These are phyloP conservation scores for Candida hungchunana DNA, from an alignment of 805 yeast genomes.

Conservation along the genomic window DNA sequence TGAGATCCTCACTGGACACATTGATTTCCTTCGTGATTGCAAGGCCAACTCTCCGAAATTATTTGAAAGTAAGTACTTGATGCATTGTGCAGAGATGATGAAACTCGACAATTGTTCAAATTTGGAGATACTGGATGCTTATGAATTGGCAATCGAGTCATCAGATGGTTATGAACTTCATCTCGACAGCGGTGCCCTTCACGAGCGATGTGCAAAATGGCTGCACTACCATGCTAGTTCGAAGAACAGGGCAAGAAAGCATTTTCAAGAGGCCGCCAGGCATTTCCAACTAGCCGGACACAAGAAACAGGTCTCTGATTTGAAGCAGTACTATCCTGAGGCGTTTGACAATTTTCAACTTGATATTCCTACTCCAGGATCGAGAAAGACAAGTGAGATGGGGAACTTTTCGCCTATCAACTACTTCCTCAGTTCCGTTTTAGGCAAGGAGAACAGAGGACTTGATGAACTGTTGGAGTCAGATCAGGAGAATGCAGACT, in stretches of 20 bases:
- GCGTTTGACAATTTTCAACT: slow-evolving; percentile 21
- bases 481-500: slow-evolving; percentile 13
- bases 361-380: slow-evolving; percentile 24
- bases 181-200: slow-evolving; percentile 37
- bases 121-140: slow-evolving; percentile 39
- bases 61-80: slow-evolving; percentile 35
- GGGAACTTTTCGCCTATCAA: slow-evolving; percentile 23
- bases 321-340: slow-evolving; percentile 30
- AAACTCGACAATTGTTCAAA: slow-evolving; percentile 26
- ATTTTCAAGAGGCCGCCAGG: slow-evolving; percentile 35
- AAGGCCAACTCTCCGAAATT: slow-evolving; percentile 32
- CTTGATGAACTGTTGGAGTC: slow-evolving; percentile 3
- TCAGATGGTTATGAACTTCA: slow-evolving; percentile 31
- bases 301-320: slow-evolving; percentile 21
- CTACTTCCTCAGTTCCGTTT: slow-evolving; percentile 27
- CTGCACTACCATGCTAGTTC: slow-evolving; percentile 11
- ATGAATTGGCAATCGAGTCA: slow-evolving; percentile 41
- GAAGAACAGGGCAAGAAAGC: slow-evolving; percentile 33
- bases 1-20: slow-evolving; percentile 23
- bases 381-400: slow-evolving; percentile 15
- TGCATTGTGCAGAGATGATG: slow-evolving; percentile 33
- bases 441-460: slow-evolving; percentile 18
- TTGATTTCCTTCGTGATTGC: slow-evolving; percentile 32
- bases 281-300: slow-evolving; percentile 31
- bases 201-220: slow-evolving; percentile 41